Percentiles rank a stretch among this genome's conserved stretches.
Conservation (phyloP, 805 yeast genomes). For the Metschnikowia henanensis region DNA sequence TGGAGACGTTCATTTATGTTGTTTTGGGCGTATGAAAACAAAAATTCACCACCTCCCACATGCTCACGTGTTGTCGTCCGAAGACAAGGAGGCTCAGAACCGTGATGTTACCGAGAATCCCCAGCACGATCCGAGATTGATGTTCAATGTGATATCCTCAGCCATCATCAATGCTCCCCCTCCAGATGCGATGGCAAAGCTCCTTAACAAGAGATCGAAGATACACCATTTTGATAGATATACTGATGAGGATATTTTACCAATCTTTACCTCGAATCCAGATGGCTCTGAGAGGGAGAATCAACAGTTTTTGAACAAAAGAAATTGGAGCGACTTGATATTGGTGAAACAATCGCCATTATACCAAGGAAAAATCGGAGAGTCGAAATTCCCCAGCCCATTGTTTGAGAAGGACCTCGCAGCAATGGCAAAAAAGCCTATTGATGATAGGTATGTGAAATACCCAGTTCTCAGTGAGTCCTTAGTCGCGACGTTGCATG, state of each 20-base stretch:
- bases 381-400: slow-evolving; percentile 45
- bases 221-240: slow-evolving; percentile 63
- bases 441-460: slow-evolving; percentile 33
- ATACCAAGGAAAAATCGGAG: slow-evolving; percentile 21
- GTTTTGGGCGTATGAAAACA: slow-evolving; percentile 74
- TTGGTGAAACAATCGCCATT: slow-evolving; percentile 41
- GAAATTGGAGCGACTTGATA: slow-evolving; percentile 74
- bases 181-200: slow-evolving; percentile 77
- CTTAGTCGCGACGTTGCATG: slow-evolving; percentile 68
- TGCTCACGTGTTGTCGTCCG: slow-evolving; percentile 29
- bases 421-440: slow-evolving; percentile 9
- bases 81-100: slow-evolving; percentile 37
- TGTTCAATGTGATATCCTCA: slow-evolving; percentile 82
- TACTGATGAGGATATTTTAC: slow-evolving; percentile 82
- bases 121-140: slow-evolving; percentile 68
- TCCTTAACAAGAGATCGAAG: slow-evolving; percentile 66
- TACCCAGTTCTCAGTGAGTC: slow-evolving; percentile 60
- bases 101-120: slow-evolving; percentile 48
- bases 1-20: slow-evolving; percentile 93
- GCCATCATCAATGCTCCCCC: slow-evolving; percentile 95
- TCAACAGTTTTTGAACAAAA: slow-evolving; percentile 56
- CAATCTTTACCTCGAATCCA: slow-evolving; percentile 61
- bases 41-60: slow-evolving; percentile 47
- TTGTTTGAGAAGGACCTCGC: slow-evolving; percentile 18
- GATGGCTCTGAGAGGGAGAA: slow-evolving; percentile 50